Percentiles rank a stretch among this genome's conserved stretches.
Evolutionary conservation across 768 basidiomycete genomes (phyloP).

Genomic region (Termitomyces titanicus): DNA sequence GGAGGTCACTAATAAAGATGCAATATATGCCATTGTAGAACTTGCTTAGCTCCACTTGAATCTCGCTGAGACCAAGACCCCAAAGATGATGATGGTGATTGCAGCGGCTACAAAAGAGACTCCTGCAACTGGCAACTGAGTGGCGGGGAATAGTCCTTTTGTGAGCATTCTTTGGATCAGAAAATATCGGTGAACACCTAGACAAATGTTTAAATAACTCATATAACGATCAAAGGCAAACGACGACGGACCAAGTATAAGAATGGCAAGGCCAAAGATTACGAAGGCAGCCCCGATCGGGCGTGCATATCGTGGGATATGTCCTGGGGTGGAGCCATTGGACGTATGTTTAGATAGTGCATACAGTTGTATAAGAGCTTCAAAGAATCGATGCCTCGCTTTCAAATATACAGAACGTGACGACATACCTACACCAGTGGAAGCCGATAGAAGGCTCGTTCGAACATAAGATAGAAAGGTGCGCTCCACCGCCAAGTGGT

Average conservation of each 20-base stretch:
- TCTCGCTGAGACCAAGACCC: conserved; percentile 12
- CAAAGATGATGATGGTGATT: conserved; percentile 15
- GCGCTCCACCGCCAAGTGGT: too few species aligned
- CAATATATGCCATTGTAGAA: too few species aligned
- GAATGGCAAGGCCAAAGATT: conserved; percentile 35
- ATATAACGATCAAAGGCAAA: too few species aligned
- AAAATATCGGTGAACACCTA: conserved; percentile 52
- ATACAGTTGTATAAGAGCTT: conserved; percentile 57
- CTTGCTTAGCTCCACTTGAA: too few species aligned
- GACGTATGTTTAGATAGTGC: conserved; percentile 22
- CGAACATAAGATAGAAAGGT: conserved; percentile 59
- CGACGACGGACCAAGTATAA: conserved; percentile 35
- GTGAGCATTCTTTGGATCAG: conserved; percentile 45
- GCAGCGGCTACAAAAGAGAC: too few species aligned
- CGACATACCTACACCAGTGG: conserved; percentile 54
- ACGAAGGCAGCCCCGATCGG: conserved; percentile 49
- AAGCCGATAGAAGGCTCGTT: conserved; percentile 55
- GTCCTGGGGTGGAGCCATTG: conserved; percentile 9
- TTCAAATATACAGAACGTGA: background rate
- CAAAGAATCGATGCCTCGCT: background rate
- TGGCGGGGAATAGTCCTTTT: conserved; percentile 49
- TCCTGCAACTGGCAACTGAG: conserved; percentile 36
- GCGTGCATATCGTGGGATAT: conserved; percentile 32
- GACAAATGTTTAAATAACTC: too few species aligned
- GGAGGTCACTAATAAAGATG: too few species aligned